phyloP scores from a whole-genome alignment of 2,329 filamentous ascomycete genomes.

The Whalleya microplaca region DNA sequence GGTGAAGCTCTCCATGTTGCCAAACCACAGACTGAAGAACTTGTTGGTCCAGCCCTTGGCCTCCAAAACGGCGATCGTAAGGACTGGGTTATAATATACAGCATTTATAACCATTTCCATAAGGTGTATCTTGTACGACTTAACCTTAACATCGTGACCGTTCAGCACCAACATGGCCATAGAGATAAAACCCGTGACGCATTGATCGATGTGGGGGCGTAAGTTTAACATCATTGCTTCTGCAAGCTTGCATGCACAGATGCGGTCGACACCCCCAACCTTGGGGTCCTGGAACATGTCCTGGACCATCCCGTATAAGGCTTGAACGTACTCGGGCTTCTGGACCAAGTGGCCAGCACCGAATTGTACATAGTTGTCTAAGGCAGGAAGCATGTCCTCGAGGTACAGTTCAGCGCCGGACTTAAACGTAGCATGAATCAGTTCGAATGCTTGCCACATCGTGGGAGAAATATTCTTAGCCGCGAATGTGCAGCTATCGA shows the following conservation, averaged over 20 bases:
- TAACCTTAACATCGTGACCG: constrained; percentile 79
- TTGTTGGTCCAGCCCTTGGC: constrained; percentile 94
- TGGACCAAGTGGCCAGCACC: constrained; percentile 79
- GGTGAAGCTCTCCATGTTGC: constrained; percentile 89
- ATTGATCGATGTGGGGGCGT: constrained; percentile 83
- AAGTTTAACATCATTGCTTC: constrained; percentile 98
- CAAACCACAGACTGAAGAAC: constrained; percentile 98
- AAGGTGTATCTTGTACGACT: constrained; percentile 91
- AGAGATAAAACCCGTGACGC: constrained; percentile 84
- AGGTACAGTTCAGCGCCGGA: constrained; percentile 95
- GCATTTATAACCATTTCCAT: constrained; percentile 99
- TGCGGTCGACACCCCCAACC: constrained; percentile 89
- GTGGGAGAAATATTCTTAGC: constrained; percentile 93
- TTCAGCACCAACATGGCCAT: constrained; percentile 85
- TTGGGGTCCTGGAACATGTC: constrained; percentile 94
- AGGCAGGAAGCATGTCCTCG: constrained; percentile 96
- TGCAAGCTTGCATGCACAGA: constrained; percentile 96
- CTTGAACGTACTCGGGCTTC: constrained; percentile 84
- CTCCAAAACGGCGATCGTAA: constrained; percentile 88
- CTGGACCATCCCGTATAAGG: constrained; percentile 89
- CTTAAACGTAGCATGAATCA: constrained; percentile 97
- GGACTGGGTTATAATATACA: constrained; percentile 92
- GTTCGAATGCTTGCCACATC: constrained; percentile 98
- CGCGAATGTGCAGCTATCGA: constrained; percentile 98
- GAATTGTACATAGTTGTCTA: constrained; percentile 98